These are phyloP conservation scores for Ceratocystis lukuohia DNA, from an alignment of 2,329 filamentous ascomycete genomes.

Conservation along the genomic window DNA sequence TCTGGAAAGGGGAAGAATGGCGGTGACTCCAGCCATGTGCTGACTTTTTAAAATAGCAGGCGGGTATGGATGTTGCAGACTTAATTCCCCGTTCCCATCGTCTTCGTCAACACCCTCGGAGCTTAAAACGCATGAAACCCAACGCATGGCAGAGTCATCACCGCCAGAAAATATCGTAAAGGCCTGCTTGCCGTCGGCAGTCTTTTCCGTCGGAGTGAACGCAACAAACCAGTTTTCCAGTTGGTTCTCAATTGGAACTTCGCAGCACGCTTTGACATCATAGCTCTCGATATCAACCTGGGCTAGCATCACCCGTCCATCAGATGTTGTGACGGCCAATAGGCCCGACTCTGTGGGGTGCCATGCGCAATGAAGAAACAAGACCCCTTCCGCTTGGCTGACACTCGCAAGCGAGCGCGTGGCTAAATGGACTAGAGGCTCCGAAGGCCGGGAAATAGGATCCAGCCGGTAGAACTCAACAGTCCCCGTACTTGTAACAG, in stretches of 20 bases:
- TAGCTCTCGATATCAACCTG: constrained; percentile 31
- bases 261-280: constrained; percentile 26
- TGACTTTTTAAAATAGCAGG: constrained; percentile 29
- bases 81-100: constrained; percentile 10
- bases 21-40: constrained; percentile 75
- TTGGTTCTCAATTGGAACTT: constrained; percentile 35
- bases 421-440: constrained; percentile 30
- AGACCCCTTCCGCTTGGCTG: constrained; percentile 35
- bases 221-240: constrained; percentile 65
- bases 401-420: constrained; percentile 37
- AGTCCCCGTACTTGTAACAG: constrained; percentile 63
- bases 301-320: constrained; percentile 48
- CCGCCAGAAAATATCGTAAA: constrained; percentile 54
- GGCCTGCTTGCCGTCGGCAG: constrained; percentile 19
- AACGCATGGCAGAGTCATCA: constrained; percentile 55
- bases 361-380: constrained; percentile 65
- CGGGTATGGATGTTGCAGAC: constrained; percentile 22
- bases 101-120: constrained; percentile 18
- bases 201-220: constrained; percentile 33
- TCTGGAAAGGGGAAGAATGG: constrained; percentile 57
- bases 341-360: constrained; percentile 42
- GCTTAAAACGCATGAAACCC: constrained; percentile 26
- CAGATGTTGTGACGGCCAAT: constrained; percentile 59
- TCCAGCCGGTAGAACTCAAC: constrained; percentile 50
- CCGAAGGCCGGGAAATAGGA: constrained; percentile 26